Percentiles rank a stretch among this genome's conserved stretches.
phyloP scores from a whole-genome alignment of 371 early-diverging fungal genomes.

The Choanephora cucurbitarum region DNA sequence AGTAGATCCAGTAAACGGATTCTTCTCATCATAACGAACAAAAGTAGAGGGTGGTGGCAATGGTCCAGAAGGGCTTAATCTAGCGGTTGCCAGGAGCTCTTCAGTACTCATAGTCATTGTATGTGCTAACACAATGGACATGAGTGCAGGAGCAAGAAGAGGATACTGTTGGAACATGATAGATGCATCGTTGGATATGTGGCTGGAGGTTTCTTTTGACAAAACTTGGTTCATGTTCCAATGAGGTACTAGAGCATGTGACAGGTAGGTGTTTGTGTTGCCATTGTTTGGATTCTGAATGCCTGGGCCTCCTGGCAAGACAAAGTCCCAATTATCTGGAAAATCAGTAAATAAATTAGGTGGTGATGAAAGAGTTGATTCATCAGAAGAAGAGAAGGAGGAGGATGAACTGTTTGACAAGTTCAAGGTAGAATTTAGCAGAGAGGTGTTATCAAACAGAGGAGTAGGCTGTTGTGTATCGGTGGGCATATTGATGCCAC shows the following conservation, averaged over 20 bases:
- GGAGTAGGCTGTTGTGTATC: constrained; percentile 4
- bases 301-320: constrained; percentile 16
- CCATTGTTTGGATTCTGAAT: not conserved
- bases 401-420: constrained; percentile 10
- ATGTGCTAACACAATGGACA: constrained; percentile 47
- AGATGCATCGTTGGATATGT: not conserved
- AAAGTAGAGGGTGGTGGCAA: not conserved
- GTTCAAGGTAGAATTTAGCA: constrained; percentile 11
- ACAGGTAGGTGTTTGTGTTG: constrained; percentile 31
- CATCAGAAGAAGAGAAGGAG: constrained; percentile 26
- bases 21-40: not conserved
- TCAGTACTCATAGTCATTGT: constrained; percentile 48
- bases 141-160: constrained; percentile 45
- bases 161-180: constrained; percentile 32
- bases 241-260: constrained; percentile 45
- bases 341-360: constrained; percentile 24
- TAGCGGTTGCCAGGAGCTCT: constrained; percentile 32
- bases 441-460: constrained; percentile 13
- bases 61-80: constrained; percentile 13
- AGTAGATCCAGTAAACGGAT: constrained; percentile 7
- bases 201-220: constrained; percentile 20
- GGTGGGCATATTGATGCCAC: constrained; percentile 13
- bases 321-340: constrained; percentile 31
- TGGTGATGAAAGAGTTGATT: constrained; percentile 29
- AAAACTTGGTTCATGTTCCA: constrained; percentile 38